A percentile compares a stretch with the other conserved stretches of the same genome.
phyloP scores from a whole-genome alignment of 306 rosid species.

The Rosa chinensis region DNA sequence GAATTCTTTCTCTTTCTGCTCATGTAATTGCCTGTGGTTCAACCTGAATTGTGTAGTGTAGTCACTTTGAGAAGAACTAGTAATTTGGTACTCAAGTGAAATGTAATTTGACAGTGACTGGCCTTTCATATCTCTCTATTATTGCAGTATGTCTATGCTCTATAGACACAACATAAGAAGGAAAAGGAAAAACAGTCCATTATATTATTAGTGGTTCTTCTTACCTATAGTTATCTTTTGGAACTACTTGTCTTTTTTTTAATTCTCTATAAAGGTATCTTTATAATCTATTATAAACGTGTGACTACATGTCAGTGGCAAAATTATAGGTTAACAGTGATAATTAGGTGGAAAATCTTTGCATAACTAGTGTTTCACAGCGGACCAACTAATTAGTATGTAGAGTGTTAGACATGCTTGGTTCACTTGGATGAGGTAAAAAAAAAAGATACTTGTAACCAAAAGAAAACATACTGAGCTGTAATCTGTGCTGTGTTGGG shows the following conservation, averaged over 20 bases:
- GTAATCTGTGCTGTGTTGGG: neutral
- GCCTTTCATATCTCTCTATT: neutral
- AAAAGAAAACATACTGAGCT: neutral
- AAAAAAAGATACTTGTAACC: neutral
- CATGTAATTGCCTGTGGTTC: slow-evolving; percentile 1
- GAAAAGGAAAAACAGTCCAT: neutral
- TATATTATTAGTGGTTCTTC: neutral
- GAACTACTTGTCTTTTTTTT: neutral
- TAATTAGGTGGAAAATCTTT: neutral
- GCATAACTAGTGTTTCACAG: neutral
- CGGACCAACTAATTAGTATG: neutral
- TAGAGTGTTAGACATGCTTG: neutral
- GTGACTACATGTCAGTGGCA: neutral
- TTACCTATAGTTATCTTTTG: neutral
- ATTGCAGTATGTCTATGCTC: neutral
- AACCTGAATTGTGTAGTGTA: neutral
- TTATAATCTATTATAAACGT: neutral
- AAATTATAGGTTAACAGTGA: neutral
- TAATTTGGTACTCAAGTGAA: neutral
- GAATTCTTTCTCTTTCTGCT: neutral
- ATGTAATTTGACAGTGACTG: neutral
- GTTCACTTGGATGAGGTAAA: neutral
- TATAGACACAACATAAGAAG: neutral
- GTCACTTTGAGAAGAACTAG: neutral
- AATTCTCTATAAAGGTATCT: neutral